Base-by-base conservation (phyloP, 805 yeast genomes). In the Yamadazyma takamatsuzukensis region DNA sequence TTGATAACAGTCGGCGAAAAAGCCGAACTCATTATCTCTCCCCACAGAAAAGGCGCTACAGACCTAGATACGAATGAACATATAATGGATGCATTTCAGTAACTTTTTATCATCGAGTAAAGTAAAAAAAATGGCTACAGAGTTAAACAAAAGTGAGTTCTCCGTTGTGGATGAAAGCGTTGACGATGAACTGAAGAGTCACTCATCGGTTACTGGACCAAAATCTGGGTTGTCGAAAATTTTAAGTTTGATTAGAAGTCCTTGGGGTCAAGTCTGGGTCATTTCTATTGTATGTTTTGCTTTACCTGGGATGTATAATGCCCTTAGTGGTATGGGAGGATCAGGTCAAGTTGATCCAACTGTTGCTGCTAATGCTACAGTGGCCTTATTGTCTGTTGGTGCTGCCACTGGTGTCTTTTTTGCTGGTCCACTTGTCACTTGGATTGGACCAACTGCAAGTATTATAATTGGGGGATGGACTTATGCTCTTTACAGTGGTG, bases 401-500 rank as follows among this genome's bases (percentile, higher is more conserved):
- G 76, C 77, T 15, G 51, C 69, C 15, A 40, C 72, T 32, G 77
- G 76, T 11, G 67, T 72, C 48, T 14, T 37, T 61, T 14, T 37
- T 61, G 73, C 6, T 76, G 78, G 36, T 59, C 74, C 18, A 57
- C 70, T 30, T 59, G 68, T 46, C 71, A 72, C 33, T 54, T 43
- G 47, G 11, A 41, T 72, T 13, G 77, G 76, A 32, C 54, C 61
- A 10, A 48, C 60, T 28, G 51, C 49, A 24, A 51, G 62, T 29
- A 51, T 72, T 30, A 52, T 61, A 32, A 49, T 72, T 32, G 78
- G 78, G 18, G 74, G 75, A 12, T 48, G 64, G 28, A 74, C 76
- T 19, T 72, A 72, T 47, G 63, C 72, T 25, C 47, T 72, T 36
- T 72, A 71, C 45, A 63, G 68, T 22, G 70, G 66, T 15, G 56